Conservation (phyloP, 2,329 filamentous ascomycete genomes). For the Ramichloridium luteum region DNA sequence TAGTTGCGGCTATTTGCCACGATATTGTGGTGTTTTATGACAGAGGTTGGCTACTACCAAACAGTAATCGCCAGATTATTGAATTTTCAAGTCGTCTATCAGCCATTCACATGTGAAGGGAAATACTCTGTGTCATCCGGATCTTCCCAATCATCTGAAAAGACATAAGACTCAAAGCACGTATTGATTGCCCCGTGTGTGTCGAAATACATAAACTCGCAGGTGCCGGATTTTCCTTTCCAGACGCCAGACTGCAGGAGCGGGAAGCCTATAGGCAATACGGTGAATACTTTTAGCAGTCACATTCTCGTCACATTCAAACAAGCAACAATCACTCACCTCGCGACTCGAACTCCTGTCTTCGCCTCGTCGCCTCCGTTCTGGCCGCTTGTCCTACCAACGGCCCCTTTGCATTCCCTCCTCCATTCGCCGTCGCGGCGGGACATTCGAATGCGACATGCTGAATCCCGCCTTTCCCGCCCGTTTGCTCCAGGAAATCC, state of each 20-base stretch:
- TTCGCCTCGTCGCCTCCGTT: slow-evolving; percentile 4
- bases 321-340: slow-evolving; percentile 1
- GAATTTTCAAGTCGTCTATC: too few relatives aligned
- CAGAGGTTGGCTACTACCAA: too few relatives aligned
- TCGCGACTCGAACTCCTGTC: slow-evolving; percentile 5
- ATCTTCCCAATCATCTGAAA: slow-evolving; percentile 10
- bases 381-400: slow-evolving; percentile 3
- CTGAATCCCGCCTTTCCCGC: slow-evolving; percentile 7
- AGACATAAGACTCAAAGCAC: slow-evolving; percentile 8
- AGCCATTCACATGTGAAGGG: too few relatives aligned
- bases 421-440: background rate
- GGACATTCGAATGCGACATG: slow-evolving; percentile 8
- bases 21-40: too few relatives aligned
- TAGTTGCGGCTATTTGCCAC: too few relatives aligned
- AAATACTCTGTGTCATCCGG: slow-evolving; percentile 8
- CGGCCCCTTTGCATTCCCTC: background rate
- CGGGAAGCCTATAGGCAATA: slow-evolving; percentile 2
- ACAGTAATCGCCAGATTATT: too few relatives aligned
- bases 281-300: too few relatives aligned
- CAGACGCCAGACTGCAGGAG: slow-evolving; percentile 5
- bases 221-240: slow-evolving; percentile 6
- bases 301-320: too few relatives aligned
- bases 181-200: slow-evolving; percentile 3
- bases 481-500: slow-evolving; percentile 5
- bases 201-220: slow-evolving; percentile 10